A percentile compares a stretch with the other conserved stretches of the same genome.
These are phyloP conservation scores for Phalaenopsis aphrodite DNA, from an alignment of 106 monocot genomes.

Conservation along the genomic window DNA sequence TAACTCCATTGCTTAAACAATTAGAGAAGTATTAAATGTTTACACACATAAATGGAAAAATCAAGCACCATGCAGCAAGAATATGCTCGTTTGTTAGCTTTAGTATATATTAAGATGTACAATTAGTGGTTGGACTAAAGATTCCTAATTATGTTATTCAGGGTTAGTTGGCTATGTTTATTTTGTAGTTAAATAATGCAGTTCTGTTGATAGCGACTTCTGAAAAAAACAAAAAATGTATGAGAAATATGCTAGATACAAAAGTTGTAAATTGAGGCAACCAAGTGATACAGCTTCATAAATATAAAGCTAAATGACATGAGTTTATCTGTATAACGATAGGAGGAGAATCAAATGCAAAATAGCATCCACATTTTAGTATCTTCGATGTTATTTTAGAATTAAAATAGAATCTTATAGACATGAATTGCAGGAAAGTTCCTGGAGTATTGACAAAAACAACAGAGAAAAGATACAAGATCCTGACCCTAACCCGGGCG, in stretches of 20 bases:
- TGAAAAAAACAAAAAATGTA: neutral
- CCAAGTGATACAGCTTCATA: neutral
- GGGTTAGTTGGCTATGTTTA: neutral
- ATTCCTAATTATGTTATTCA: neutral
- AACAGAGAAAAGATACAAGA: neutral
- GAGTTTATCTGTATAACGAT: neutral
- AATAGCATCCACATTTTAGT: too few relatives aligned
- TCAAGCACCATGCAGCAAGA: neutral
- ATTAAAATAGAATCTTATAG: too few relatives aligned
- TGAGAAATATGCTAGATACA: neutral
- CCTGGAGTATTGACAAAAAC: neutral
- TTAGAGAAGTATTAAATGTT: neutral
- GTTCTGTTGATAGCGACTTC: neutral
- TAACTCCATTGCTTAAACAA: neutral
- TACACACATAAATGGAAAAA: neutral
- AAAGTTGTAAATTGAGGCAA: neutral
- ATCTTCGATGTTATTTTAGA: too few relatives aligned
- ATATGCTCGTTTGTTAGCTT: neutral
- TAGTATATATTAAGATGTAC: neutral
- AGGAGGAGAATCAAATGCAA: too few relatives aligned
- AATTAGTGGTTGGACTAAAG: neutral
- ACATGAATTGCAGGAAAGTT: neutral
- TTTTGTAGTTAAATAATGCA: neutral
- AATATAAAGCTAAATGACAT: neutral
- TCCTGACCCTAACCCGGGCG: conserved; percentile 16